phyloP scores from a whole-genome alignment of 768 basidiomycete genomes.

The Pulveroboletus ravenelii region DNA sequence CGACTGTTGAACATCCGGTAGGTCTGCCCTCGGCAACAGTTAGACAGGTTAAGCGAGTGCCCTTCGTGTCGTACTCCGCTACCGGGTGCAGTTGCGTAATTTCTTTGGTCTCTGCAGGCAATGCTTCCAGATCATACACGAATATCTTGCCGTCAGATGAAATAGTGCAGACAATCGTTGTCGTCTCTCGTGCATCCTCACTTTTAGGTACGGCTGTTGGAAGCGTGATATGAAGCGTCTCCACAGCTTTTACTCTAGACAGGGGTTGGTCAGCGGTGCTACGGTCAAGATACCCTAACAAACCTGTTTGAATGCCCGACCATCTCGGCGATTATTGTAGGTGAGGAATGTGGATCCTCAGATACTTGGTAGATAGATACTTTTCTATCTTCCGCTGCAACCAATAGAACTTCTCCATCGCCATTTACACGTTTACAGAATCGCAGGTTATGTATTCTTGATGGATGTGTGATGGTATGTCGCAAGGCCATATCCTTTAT shows the following conservation, averaged over 20 bases:
- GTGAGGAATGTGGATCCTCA: constrained; percentile 39
- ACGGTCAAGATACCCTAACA: background rate
- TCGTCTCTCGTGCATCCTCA: constrained; percentile 33
- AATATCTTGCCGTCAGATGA: constrained; percentile 89
- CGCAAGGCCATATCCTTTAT: constrained; percentile 73
- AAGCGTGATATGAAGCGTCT: constrained; percentile 58
- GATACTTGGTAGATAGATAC: constrained; percentile 70
- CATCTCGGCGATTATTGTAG: constrained; percentile 64
- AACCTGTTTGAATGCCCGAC: constrained; percentile 86
- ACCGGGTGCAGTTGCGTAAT: constrained; percentile 46
- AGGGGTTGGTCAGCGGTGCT: background rate
- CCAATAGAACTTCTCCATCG: constrained; percentile 67
- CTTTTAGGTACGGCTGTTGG: constrained; percentile 30
- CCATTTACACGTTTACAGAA: constrained; percentile 63
- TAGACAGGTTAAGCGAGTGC: constrained; percentile 77
- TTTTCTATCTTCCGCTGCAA: constrained; percentile 87
- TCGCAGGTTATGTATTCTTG: constrained; percentile 78
- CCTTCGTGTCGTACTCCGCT: constrained; percentile 76
- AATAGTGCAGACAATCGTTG: constrained; percentile 66
- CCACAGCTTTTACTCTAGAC: constrained; percentile 74
- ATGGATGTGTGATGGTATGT: constrained; percentile 68
- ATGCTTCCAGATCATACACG: constrained; percentile 61
- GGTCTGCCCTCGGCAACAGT: constrained; percentile 51
- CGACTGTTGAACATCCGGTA: constrained; percentile 9
- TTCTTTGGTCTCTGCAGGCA: constrained; percentile 34